phyloP scores from a whole-genome alignment of 345 rosid genomes.

The Pugionium dolabratum region DNA sequence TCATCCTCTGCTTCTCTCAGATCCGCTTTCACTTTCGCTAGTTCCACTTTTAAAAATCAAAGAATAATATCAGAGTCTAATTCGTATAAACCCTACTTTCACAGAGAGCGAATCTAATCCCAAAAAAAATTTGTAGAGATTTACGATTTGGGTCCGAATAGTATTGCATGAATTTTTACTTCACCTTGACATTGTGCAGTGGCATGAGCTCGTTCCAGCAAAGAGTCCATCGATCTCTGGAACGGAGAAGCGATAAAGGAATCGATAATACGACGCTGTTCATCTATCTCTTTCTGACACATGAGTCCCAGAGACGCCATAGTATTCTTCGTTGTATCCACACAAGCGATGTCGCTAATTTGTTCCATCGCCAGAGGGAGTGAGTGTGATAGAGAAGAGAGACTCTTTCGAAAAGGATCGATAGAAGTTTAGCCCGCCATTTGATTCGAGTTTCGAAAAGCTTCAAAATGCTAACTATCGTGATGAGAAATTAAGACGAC shows the following conservation, averaged over 20 bases:
- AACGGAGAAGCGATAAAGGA: slow-evolving; percentile 52
- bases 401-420: slow-evolving; percentile 3
- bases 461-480: neutral
- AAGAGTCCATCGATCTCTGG: slow-evolving; percentile 46
- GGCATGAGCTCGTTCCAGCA: slow-evolving; percentile 51
- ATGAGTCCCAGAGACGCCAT: slow-evolving; percentile 62
- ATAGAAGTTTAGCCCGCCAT: slow-evolving; percentile 33
- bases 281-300: slow-evolving; percentile 46
- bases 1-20: slow-evolving; percentile 83
- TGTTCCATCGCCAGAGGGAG: slow-evolving; percentile 13
- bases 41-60: slow-evolving; percentile 46
- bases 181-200: slow-evolving; percentile 62
- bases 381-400: neutral
- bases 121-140: neutral
- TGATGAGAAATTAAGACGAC: neutral
- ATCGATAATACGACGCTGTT: slow-evolving; percentile 51
- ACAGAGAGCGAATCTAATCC: slow-evolving; percentile 2
- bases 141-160: slow-evolving; percentile 1
- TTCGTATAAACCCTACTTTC: slow-evolving; percentile 42
- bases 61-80: neutral
- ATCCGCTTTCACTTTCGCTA: slow-evolving; percentile 54
- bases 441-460: slow-evolving; percentile 32
- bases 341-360: slow-evolving; percentile 28
- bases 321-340: slow-evolving; percentile 41
- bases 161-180: neutral